These are phyloP conservation scores for Coemansia sp. DNA, from an alignment of 192 early-diverging fungal genomes.

Conservation along the genomic window DNA sequence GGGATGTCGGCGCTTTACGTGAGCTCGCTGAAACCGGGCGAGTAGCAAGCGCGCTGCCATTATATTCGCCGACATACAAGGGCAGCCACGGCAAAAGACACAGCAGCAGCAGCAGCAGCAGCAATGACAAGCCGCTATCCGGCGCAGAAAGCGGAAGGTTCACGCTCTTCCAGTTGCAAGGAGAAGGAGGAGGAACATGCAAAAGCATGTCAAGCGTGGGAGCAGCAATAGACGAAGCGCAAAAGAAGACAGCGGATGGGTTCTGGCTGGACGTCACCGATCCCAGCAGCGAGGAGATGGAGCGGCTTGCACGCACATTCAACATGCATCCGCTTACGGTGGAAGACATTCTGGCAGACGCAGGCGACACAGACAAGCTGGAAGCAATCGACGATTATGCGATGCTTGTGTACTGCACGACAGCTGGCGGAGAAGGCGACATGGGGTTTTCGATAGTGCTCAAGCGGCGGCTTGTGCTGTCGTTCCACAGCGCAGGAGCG, in stretches of 20 bases:
- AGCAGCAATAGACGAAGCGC: background rate
- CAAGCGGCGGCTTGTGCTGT: background rate
- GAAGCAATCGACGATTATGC: conserved; percentile 12
- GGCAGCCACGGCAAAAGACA: background rate
- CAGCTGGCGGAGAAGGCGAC: conserved; percentile 1
- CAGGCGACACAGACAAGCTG: conserved; percentile 15
- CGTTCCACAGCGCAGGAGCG: conserved; percentile 4
- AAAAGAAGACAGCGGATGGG: background rate
- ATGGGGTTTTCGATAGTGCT: conserved; percentile 16
- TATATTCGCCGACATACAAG: background rate
- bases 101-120: background rate
- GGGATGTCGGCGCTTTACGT: conserved; percentile 12
- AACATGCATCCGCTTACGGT: conserved; percentile 86
- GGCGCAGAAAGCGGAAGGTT: background rate
- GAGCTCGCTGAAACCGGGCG: conserved; percentile 18
- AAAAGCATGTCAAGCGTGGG: background rate
- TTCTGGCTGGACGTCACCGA: conserved; percentile 68
- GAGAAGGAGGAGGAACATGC: background rate
- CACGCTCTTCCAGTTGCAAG: background rate
- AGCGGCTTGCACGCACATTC: conserved; percentile 62
- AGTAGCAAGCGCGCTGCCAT: background rate
- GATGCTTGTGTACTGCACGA: conserved; percentile 21
- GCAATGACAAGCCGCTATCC: background rate
- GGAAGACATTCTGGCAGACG: conserved; percentile 84
- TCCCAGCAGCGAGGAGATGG: conserved; percentile 66